Conservation (phyloP, 1,139 yeast species). For the Sugiyamaella paludigena region DNA sequence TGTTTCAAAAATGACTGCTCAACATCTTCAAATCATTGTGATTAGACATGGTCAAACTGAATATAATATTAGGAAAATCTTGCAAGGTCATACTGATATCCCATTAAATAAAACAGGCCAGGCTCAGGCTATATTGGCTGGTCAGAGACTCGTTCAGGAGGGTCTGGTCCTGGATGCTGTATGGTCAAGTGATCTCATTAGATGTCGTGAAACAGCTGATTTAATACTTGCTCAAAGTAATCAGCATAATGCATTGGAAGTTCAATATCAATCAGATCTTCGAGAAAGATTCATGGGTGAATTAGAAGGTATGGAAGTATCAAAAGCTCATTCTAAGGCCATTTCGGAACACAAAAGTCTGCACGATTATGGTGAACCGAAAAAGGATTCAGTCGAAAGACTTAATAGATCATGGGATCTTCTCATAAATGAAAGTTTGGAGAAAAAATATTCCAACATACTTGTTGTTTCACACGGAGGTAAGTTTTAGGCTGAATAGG, state of each 20-base stretch:
- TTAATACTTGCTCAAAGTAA: slow-evolving; percentile 20
- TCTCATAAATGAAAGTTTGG: slow-evolving; percentile 43
- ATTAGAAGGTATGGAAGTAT: slow-evolving; percentile 69
- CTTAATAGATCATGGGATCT: slow-evolving; percentile 49
- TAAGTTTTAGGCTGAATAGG: background rate
- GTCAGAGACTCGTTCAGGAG: slow-evolving; percentile 21
- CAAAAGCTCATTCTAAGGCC: slow-evolving; percentile 63
- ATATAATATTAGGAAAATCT: slow-evolving; percentile 59
- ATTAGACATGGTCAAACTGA: slow-evolving; percentile 83
- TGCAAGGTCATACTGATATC: slow-evolving; percentile 64
- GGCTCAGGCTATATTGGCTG: slow-evolving; percentile 29
- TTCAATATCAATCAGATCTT: slow-evolving; percentile 42
- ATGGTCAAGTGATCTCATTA: slow-evolving; percentile 34
- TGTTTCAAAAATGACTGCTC: slow-evolving; percentile 8
- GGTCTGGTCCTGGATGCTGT: slow-evolving; percentile 29
- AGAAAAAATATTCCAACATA: slow-evolving; percentile 46
- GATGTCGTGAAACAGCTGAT: slow-evolving; percentile 34
- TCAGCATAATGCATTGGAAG: slow-evolving; percentile 2
- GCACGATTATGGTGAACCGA: slow-evolving; percentile 56
- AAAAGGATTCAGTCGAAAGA: slow-evolving; percentile 48
- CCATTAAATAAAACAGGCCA: slow-evolving; percentile 29
- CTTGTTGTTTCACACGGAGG: slow-evolving; percentile 85
- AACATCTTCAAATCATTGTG: slow-evolving; percentile 51
- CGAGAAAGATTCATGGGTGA: slow-evolving; percentile 83
- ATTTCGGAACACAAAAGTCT: slow-evolving; percentile 46